Evolutionary conservation across 495 filamentous ascomycete genomes (phyloP), one percentile per base, ranked within the genome.

Genomic region (Halenospora varia): DNA sequence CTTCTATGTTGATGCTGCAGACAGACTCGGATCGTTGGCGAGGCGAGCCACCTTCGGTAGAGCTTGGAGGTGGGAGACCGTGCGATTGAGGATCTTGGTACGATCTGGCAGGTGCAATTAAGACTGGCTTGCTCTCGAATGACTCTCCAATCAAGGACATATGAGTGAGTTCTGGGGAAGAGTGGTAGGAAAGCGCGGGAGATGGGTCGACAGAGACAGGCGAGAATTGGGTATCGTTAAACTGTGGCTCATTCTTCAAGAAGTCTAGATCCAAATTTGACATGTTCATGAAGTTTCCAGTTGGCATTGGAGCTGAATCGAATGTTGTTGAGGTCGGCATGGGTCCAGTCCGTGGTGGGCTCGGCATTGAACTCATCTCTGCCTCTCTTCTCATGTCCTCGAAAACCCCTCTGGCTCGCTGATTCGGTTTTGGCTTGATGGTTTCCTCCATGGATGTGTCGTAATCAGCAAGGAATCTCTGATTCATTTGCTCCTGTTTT

Each of bases 381-480:
- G 63, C 53, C 22, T 59, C 52, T 44, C 55, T 60, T 44, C 63
- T 60, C 66, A 68, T 66, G 25, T 68, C 63, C 2, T 66, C 60
- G 42, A 68, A 68, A n/a, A 63, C 47, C 18, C 69, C 71, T 61
- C 72, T 75, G 15, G 73, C 62, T 25, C 75, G 48, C 15, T 51
- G 66, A 47, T 61, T 63, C 24, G 41, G 56, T 39, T 49, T 65
- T 2, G 79, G 79, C 66, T 81, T 82, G 64, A 82, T 71, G 0
- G 79, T 82, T 62, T 80, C 79, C 60, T 81, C 78, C 73, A 80
- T 80, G n/a, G 77, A 81, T 59, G 77, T 77, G 55, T 82, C 79
- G 55, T 80, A 81, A 22, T 62, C 68, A 35, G 77, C 78, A 0
- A 73, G 54, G 59, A 82, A 82, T 29, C 78, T 64, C 53, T 69